phyloP scores from a whole-genome alignment of 768 basidiomycete genomes.

The Lentinula guzmanii region DNA sequence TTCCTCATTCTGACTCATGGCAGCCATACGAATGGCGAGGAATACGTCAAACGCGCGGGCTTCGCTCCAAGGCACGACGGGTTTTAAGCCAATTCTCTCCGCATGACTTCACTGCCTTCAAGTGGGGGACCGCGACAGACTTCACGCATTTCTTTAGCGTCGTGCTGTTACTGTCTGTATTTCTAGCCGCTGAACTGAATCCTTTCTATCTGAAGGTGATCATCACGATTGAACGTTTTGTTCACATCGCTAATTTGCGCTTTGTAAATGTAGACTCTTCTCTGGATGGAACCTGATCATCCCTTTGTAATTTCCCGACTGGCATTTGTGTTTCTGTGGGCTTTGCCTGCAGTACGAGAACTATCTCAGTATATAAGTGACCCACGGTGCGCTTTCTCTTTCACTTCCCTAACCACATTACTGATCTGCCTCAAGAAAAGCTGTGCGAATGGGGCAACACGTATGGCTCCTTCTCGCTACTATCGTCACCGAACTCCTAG shows the following conservation, averaged over 20 bases:
- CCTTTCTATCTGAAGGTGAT: conserved; percentile 84
- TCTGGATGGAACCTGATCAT: conserved; percentile 92
- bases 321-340: conserved; percentile 76
- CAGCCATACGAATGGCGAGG: conserved; percentile 87
- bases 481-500: conserved; percentile 75
- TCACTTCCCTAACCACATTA: not conserved
- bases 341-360: conserved; percentile 81
- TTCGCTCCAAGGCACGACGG: conserved; percentile 74
- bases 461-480: conserved; percentile 84
- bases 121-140: conserved; percentile 76
- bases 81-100: conserved; percentile 83
- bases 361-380: conserved; percentile 79
- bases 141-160: conserved; percentile 73
- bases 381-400: conserved; percentile 50
- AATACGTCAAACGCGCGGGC: conserved; percentile 67
- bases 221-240: conserved; percentile 5
- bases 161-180: conserved; percentile 68
- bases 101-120: conserved; percentile 83
- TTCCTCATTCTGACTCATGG: conserved; percentile 6
- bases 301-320: conserved; percentile 73
- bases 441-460: conserved; percentile 88
- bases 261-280: conserved; percentile 37
- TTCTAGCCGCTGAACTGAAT: conserved; percentile 80
- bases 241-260: conserved; percentile 3
- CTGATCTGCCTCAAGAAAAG: conserved; percentile 39